Evolutionary conservation across 1,139 yeast genomes (phyloP), one percentile per base, ranked within the genome.

Genomic region (Blastobotrys ciferrii): DNA sequence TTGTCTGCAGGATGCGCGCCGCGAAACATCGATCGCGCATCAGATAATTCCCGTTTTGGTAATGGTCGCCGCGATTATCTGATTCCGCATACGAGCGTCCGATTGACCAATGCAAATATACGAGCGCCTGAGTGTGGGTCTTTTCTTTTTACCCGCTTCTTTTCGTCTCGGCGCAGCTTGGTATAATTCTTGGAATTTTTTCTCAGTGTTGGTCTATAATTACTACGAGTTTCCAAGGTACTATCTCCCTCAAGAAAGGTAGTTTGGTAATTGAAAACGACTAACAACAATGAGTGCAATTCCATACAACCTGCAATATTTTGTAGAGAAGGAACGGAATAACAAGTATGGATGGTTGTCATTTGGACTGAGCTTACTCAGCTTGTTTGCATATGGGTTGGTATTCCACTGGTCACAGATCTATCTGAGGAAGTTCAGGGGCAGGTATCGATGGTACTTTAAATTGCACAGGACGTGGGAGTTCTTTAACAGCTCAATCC

Each of bases 401-500:
- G 30, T 74, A 1, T 73, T 74, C 57, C 67, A 71, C 47, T 73
- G 77, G 75, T 59, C 73, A 4, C 78, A 78, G 4, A 58, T 59
- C 32, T 57, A 46, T 38, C 47, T 67, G 36, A 46, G 62, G 19
- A 6, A 30, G 5, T 38, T 52, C 2, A 15, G 54, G 2, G 43
- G 58, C 3, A 47, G 44, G 2, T 39, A 55, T 38, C 45, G 43
- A 28, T 42, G 48, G 2, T 63, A 58, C 45, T 74, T 73, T 53
- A 58, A 52, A 13, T 54, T 68, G 23, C 23, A 71, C 5, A 63
- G 62, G 36, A 14, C 51, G 19, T 70, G 73, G 70, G 66, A 67
- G 2, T 41, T 58, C 1, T 51, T 70, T 45, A 73, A 70, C 42
- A 54, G 63, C 9, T 64, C 69, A 4, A 56, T 64, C 45, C 45